A percentile compares a stretch with the other conserved stretches of the same genome.
Conservation (phyloP, 495 filamentous ascomycete species). For the Xylaria scruposa region DNA sequence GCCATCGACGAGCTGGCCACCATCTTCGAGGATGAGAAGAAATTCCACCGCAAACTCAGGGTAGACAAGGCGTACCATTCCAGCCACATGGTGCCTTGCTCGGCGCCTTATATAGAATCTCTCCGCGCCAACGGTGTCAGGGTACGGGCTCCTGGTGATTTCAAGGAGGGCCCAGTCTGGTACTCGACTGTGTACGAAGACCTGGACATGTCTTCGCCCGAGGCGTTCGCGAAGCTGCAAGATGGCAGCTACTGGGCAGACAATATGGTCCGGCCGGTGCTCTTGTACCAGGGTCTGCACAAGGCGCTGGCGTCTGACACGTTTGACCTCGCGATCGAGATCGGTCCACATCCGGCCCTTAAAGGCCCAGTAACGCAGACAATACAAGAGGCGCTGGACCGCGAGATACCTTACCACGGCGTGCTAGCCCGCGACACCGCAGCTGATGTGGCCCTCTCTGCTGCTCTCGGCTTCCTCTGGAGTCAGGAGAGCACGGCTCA, state of each 20-base stretch:
- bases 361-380: slow-evolving; percentile 43
- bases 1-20: slow-evolving; percentile 39
- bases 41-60: slow-evolving; percentile 46
- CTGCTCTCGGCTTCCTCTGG: neutral
- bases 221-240: too few relatives aligned
- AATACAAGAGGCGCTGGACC: slow-evolving; percentile 25
- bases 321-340: slow-evolving; percentile 40
- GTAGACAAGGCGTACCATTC: slow-evolving; percentile 62
- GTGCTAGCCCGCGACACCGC: slow-evolving; percentile 9
- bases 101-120: slow-evolving; percentile 39
- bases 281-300: too few relatives aligned
- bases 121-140: neutral
- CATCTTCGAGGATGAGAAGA: slow-evolving; percentile 50
- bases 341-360: slow-evolving; percentile 60
- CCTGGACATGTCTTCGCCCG: too few relatives aligned
- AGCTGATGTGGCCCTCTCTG: neutral
- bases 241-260: too few relatives aligned
- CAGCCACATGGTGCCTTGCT: slow-evolving; percentile 49
- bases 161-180: too few relatives aligned
- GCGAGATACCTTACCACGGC: slow-evolving; percentile 35
- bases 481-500: neutral
- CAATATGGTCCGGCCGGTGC: too few relatives aligned
- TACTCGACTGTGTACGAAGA: too few relatives aligned
- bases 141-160: too few relatives aligned
- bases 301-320: too few relatives aligned